Evolutionary conservation across 441 rosid genomes (phyloP).

Genomic region (Populus hybrid): DNA sequence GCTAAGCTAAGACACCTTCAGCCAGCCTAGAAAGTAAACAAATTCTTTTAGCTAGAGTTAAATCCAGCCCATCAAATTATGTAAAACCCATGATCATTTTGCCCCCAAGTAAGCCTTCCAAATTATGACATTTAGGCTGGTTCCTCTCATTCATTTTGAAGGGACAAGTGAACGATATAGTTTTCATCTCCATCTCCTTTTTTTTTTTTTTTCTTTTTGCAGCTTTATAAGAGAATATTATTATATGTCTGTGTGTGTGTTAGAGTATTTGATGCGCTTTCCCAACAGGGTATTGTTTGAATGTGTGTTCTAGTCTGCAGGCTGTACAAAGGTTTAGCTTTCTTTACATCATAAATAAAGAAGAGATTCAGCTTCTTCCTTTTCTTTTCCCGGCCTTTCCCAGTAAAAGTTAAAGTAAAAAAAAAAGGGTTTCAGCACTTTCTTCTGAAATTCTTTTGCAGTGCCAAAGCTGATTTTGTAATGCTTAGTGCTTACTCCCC

Average conservation of each 20-base stretch:
- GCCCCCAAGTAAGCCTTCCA: slow-evolving; percentile 11
- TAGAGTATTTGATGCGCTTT: too few relatives aligned
- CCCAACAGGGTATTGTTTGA: too few relatives aligned
- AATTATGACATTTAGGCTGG: not conserved
- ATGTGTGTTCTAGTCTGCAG: not conserved
- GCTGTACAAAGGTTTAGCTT: too few relatives aligned
- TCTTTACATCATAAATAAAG: not conserved
- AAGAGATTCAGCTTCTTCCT: not conserved
- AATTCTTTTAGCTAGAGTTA: not conserved
- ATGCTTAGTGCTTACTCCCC: slow-evolving; percentile 1
- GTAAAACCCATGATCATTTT: slow-evolving; percentile 5
- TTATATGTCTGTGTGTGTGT: too few relatives aligned
- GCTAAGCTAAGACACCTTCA: not conserved
- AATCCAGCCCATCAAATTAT: not conserved
- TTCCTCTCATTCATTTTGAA: slow-evolving; percentile 14
- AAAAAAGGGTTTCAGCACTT: not conserved
- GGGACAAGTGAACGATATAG: slow-evolving; percentile 15
- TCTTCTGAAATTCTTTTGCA: slow-evolving; percentile 8
- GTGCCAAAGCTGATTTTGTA: slow-evolving; percentile 11
- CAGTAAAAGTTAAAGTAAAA: not conserved
- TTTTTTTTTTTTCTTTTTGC: not conserved
- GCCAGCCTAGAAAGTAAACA: not conserved
- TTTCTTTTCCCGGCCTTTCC: not conserved
- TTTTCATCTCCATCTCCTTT: not conserved
- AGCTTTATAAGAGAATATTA: slow-evolving; percentile 16